These are phyloP conservation scores for Polyporus arcularius DNA, from an alignment of 768 basidiomycete genomes.

Conservation along the genomic window DNA sequence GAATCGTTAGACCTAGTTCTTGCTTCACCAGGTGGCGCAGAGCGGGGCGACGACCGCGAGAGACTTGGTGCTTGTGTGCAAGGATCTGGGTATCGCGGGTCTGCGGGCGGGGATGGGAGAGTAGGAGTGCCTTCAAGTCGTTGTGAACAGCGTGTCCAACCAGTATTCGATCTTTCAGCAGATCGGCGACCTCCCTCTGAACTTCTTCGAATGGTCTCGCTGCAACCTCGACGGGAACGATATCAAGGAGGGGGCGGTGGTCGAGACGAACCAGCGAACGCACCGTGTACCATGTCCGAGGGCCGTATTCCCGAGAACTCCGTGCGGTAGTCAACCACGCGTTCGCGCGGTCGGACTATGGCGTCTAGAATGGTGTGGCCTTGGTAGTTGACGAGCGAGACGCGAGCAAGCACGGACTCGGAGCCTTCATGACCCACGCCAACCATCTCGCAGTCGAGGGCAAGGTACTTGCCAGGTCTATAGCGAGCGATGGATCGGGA, in stretches of 20 bases:
- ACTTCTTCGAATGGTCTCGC: conserved; percentile 80
- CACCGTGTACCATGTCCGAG: conserved; percentile 71
- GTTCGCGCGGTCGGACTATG: conserved; percentile 84
- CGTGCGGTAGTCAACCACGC: conserved; percentile 92
- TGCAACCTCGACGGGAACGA: conserved; percentile 25
- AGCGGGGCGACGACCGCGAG: conserved; percentile 67
- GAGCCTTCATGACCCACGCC: conserved; percentile 83
- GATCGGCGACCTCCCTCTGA: conserved; percentile 72
- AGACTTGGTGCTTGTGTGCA: conserved; percentile 58
- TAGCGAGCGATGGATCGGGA: background rate
- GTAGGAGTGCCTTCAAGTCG: conserved; percentile 62
- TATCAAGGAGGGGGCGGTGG: background rate
- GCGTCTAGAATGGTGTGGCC: conserved; percentile 80
- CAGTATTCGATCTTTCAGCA: conserved; percentile 77
- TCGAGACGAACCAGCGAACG: conserved; percentile 15
- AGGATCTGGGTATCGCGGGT: conserved; percentile 73
- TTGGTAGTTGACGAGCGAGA: conserved; percentile 87
- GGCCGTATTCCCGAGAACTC: conserved; percentile 83
- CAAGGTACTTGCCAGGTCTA: conserved; percentile 68
- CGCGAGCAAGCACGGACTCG: conserved; percentile 86
- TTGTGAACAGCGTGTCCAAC: conserved; percentile 92
- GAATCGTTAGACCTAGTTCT: conserved; percentile 79
- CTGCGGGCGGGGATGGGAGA: conserved; percentile 44
- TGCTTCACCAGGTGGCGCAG: conserved; percentile 79
- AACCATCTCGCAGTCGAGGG: conserved; percentile 98